Evolutionary conservation across 2,329 filamentous ascomycete species (phyloP).

Genomic region (Kalmusia sp.): DNA sequence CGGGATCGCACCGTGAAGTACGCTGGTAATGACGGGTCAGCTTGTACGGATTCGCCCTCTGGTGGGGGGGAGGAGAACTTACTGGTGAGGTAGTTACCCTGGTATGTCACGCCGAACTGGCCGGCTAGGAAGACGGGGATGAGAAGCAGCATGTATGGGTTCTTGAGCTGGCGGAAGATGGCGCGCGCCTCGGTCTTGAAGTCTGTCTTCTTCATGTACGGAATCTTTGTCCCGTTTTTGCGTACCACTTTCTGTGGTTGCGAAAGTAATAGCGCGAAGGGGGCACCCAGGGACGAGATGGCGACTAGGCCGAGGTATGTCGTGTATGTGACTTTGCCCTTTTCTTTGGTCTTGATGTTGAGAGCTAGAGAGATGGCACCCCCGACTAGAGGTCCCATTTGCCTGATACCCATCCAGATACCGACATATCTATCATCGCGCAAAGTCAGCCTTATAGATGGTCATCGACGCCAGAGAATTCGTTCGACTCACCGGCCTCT

Average conservation of each 20-base stretch:
- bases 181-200: slow-evolving; percentile 48
- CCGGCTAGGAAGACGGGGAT: slow-evolving; percentile 59
- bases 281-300: slow-evolving; percentile 55
- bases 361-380: slow-evolving; percentile 59
- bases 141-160: slow-evolving; percentile 56
- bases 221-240: slow-evolving; percentile 45
- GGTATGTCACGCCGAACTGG: slow-evolving; percentile 60
- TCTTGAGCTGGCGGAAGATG: slow-evolving; percentile 49
- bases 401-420: slow-evolving; percentile 62
- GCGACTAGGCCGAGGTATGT: slow-evolving; percentile 51
- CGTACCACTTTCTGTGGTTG: slow-evolving; percentile 56
- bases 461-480: too few species aligned
- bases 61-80: slow-evolving; percentile 47
- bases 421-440: too few species aligned
- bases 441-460: too few species aligned
- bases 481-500: too few species aligned
- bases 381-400: slow-evolving; percentile 61
- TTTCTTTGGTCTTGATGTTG: slow-evolving; percentile 53
- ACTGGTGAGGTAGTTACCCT: slow-evolving; percentile 60
- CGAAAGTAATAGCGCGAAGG: slow-evolving; percentile 54
- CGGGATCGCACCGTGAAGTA: slow-evolving; percentile 16
- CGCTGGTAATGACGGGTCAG: background rate
- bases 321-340: slow-evolving; percentile 56
- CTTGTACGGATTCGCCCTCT: background rate
- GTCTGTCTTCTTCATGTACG: slow-evolving; percentile 47